Evolutionary conservation across 352 stramenopile species (phyloP).

Genomic region (Lagenidium giganteum): DNA sequence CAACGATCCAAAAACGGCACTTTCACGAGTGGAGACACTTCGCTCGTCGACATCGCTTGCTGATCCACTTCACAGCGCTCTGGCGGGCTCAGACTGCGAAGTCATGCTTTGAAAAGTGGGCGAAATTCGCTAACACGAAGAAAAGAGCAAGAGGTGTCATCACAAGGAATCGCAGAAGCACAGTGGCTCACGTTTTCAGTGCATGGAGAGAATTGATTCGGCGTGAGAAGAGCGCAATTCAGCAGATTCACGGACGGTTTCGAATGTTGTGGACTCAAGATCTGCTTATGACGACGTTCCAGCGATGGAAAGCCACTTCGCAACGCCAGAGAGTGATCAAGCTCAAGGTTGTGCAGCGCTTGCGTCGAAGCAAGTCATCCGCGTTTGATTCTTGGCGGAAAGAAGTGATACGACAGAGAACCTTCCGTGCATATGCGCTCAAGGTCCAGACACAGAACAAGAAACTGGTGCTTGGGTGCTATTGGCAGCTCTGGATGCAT

Average conservation of each 20-base stretch:
- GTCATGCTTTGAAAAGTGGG: constrained; percentile 9
- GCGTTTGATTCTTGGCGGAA: constrained; percentile 1
- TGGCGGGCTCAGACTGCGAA: constrained; percentile 9
- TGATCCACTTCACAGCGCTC: constrained; percentile 4
- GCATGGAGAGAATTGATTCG: constrained; percentile 27
- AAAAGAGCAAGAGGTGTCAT: constrained; percentile 3
- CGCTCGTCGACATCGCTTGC: constrained; percentile 1
- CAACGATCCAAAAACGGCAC: background rate
- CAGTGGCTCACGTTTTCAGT: constrained; percentile 24
- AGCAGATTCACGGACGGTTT: constrained; percentile 28
- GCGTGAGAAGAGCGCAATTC: constrained; percentile 5
- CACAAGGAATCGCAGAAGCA: constrained; percentile 3
- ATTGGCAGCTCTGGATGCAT: too few relatives aligned
- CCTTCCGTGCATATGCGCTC: too few relatives aligned
- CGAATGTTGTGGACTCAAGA: constrained; percentile 20
- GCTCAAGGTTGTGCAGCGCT: background rate
- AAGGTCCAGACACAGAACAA: too few relatives aligned
- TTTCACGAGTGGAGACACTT: constrained; percentile 5
- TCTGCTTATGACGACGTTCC: constrained; percentile 10
- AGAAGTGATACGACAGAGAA: too few relatives aligned
- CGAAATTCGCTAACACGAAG: background rate
- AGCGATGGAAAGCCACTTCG: constrained; percentile 9
- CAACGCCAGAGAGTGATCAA: constrained; percentile 6
- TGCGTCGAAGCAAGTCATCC: background rate
- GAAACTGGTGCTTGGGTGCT: too few relatives aligned